Percentiles rank a stretch among this genome's conserved stretches.
phyloP scores from a whole-genome alignment of 768 basidiomycete species.

The Lactarius akahatsu region DNA sequence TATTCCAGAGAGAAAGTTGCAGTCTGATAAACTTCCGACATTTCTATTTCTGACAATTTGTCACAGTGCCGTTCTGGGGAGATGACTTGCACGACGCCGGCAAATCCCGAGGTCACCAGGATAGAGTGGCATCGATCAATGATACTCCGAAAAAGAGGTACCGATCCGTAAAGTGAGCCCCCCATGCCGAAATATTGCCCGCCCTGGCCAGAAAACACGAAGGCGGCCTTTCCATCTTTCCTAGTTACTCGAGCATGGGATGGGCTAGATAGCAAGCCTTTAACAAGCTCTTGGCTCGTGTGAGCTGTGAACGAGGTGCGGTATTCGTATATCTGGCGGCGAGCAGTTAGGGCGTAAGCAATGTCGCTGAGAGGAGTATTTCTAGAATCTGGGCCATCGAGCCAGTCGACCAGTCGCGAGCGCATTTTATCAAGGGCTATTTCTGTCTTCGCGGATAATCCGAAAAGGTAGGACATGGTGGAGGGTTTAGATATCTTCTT shows the following conservation, averaged over 20 bases:
- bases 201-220: constrained; percentile 77
- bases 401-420: constrained; percentile 46
- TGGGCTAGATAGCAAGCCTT: constrained; percentile 42
- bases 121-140: constrained; percentile 60
- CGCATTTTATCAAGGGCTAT: constrained; percentile 50
- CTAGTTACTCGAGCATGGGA: constrained; percentile 38
- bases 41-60: constrained; percentile 35
- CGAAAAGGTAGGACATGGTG: constrained; percentile 45
- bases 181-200: constrained; percentile 69
- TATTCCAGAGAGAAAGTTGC: constrained; percentile 64
- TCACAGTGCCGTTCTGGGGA: constrained; percentile 30
- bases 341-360: constrained; percentile 67
- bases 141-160: constrained; percentile 46
- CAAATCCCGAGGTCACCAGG: constrained; percentile 50
- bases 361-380: constrained; percentile 46
- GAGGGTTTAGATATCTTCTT: background rate
- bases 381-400: constrained; percentile 37
- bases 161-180: constrained; percentile 49
- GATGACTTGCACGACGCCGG: constrained; percentile 47
- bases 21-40: constrained; percentile 49
- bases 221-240: constrained; percentile 43
- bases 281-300: constrained; percentile 46
- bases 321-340: constrained; percentile 54
- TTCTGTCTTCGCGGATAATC: constrained; percentile 60
- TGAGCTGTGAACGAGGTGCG: constrained; percentile 52